These are phyloP conservation scores for Suillus decipiens DNA, from an alignment of 768 basidiomycete genomes.

Conservation along the genomic window DNA sequence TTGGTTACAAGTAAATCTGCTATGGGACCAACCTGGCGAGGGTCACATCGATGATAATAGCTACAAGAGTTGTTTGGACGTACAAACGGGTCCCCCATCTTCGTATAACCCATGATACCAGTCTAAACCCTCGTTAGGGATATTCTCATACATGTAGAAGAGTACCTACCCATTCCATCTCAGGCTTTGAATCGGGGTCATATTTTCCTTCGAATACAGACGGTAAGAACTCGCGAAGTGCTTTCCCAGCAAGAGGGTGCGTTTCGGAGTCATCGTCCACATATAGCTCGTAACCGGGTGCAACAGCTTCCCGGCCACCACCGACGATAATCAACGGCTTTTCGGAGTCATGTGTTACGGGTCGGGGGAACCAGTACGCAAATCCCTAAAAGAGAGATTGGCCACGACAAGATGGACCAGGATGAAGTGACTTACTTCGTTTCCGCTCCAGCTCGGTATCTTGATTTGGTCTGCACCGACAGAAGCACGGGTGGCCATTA, in stretches of 20 bases:
- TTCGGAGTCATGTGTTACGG: conserved; percentile 32
- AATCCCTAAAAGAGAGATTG: conserved; percentile 36
- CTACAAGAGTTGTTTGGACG: conserved; percentile 24
- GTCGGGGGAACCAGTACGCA: conserved; percentile 87
- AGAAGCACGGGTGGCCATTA: conserved; percentile 47
- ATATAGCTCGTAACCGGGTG: conserved; percentile 49
- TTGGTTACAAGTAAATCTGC: neutral
- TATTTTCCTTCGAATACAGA: conserved; percentile 56
- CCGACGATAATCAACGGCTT: conserved; percentile 71
- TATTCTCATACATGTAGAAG: neutral
- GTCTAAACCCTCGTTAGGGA: conserved; percentile 45
- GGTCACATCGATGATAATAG: neutral
- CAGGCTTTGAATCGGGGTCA: conserved; percentile 41
- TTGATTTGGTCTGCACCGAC: conserved; percentile 42
- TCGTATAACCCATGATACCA: conserved; percentile 81
- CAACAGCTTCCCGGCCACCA: conserved; percentile 54
- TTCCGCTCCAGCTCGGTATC: conserved; percentile 48
- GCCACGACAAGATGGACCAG: neutral
- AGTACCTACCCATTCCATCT: conserved; percentile 77
- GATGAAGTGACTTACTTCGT: conserved; percentile 26
- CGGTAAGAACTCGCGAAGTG: conserved; percentile 62
- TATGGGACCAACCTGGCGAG: conserved; percentile 8
- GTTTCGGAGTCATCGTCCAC: conserved; percentile 59
- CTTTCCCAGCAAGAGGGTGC: conserved; percentile 46
- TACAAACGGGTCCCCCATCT: conserved; percentile 65